These are phyloP conservation scores for Huntiella decipiens DNA, from an alignment of 2,329 filamentous ascomycete species.

Conservation along the genomic window DNA sequence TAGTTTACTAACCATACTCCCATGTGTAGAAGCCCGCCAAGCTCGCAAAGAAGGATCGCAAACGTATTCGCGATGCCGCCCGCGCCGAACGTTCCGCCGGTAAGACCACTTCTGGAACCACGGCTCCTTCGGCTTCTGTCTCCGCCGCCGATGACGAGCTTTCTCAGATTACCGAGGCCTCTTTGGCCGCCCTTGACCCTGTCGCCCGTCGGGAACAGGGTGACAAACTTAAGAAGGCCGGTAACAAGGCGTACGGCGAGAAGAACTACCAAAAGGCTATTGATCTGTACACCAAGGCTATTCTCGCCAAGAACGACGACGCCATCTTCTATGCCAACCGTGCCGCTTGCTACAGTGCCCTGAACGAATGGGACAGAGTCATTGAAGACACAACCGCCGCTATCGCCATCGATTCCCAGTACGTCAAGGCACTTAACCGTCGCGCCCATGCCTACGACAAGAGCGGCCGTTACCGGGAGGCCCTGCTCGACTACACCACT, in stretches of 20 bases:
- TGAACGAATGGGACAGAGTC: constrained; percentile 85
- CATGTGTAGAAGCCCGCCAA: constrained; percentile 37
- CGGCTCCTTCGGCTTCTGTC: constrained; percentile 5
- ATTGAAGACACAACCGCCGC: constrained; percentile 93
- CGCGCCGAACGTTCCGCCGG: constrained; percentile 20
- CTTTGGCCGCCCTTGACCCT: constrained; percentile 29
- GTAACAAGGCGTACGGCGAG: constrained; percentile 87
- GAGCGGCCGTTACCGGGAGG: constrained; percentile 75
- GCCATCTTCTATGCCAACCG: constrained; percentile 98
- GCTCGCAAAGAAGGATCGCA: constrained; percentile 78
- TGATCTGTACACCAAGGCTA: constrained; percentile 84
- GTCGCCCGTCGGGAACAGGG: constrained; percentile 74
- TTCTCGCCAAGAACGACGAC: constrained; percentile 92
- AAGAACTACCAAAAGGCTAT: constrained; percentile 93
- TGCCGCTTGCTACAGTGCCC: constrained; percentile 89
- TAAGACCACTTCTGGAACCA: constrained; percentile 5
- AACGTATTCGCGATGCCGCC: constrained; percentile 45
- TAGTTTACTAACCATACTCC: background rate
- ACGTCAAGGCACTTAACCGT: constrained; percentile 94
- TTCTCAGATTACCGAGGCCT: constrained; percentile 44
- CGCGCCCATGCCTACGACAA: constrained; percentile 94
- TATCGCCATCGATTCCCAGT: constrained; percentile 81
- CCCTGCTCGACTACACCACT: constrained; percentile 90
- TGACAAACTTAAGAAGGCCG: constrained; percentile 78
- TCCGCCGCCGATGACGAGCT: constrained; percentile 45